Evolutionary conservation across 1,284 basidiomycete species (phyloP).

Genomic region (Cystobasidium slooffiae): DNA sequence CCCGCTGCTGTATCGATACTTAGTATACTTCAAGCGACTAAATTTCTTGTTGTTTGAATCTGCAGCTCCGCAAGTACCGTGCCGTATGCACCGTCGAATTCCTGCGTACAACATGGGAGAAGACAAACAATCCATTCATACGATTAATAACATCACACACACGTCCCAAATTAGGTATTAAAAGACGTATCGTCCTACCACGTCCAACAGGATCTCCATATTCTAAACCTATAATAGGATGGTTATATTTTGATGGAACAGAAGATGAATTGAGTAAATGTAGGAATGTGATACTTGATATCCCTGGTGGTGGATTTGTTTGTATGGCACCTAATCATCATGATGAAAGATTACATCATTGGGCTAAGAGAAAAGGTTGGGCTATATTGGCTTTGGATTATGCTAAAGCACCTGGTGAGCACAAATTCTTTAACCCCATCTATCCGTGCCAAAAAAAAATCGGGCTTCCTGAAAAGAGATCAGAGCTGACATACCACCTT

Average conservation of each 20-base stretch:
- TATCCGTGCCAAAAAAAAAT: too few relatives aligned
- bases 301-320: slow-evolving; percentile 94
- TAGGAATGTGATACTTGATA: slow-evolving; percentile 84
- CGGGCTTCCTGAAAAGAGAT: not conserved
- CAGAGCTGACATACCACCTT: slow-evolving; percentile 28
- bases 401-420: slow-evolving; percentile 79
- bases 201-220: slow-evolving; percentile 77
- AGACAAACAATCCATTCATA: slow-evolving; percentile 86
- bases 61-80: slow-evolving; percentile 81
- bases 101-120: slow-evolving; percentile 94
- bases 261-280: slow-evolving; percentile 69
- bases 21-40: not conserved
- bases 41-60: not conserved
- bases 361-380: slow-evolving; percentile 78
- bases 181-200: slow-evolving; percentile 76
- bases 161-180: slow-evolving; percentile 66
- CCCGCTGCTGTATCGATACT: not conserved
- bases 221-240: slow-evolving; percentile 74
- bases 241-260: slow-evolving; percentile 80
- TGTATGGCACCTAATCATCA: slow-evolving; percentile 95
- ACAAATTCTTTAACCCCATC: not conserved
- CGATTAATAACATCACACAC: slow-evolving; percentile 68
- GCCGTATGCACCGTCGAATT: slow-evolving; percentile 95
- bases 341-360: slow-evolving; percentile 86
- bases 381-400: slow-evolving; percentile 89